phyloP scores from a whole-genome alignment of 139 green algal genomes.

The Deuterostichococcus epilithicus region DNA sequence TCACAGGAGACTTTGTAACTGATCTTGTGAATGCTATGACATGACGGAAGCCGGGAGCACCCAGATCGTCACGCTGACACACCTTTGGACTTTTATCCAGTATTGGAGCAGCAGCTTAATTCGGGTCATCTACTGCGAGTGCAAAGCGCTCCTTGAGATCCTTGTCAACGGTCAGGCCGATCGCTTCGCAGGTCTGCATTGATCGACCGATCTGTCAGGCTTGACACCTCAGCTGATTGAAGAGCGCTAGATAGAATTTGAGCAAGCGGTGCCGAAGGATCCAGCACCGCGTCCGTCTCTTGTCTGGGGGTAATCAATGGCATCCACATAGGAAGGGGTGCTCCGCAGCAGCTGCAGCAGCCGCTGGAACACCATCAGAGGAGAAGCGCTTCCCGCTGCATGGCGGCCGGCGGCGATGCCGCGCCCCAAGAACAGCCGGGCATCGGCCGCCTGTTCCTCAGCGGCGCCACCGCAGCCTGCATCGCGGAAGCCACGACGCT shows the following conservation, averaged over 20 bases:
- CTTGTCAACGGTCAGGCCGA: neutral
- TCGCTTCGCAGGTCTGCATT: no score
- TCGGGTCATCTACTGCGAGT: neutral
- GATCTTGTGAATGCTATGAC: neutral
- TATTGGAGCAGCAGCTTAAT: neutral
- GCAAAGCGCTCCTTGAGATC: neutral
- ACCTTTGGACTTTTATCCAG: neutral
- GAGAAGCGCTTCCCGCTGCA: no score
- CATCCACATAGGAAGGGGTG: no score
- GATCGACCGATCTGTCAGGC: no score
- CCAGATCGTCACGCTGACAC: neutral
- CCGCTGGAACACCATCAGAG: no score
- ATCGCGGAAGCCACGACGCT: conserved; percentile 29
- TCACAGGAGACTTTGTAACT: no score
- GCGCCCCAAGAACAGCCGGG: neutral
- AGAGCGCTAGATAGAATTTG: no score
- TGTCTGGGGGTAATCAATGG: no score
- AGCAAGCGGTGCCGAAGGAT: no score
- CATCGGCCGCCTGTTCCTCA: neutral
- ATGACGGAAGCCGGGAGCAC: neutral
- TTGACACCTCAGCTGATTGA: no score
- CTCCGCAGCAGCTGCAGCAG: no score
- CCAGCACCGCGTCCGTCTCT: no score
- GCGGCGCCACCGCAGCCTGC: conserved; percentile 17
- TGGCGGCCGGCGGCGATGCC: neutral